Percentiles rank a stretch among this genome's conserved stretches.
phyloP scores from a whole-genome alignment of 768 basidiomycete species.

The Baorangia bicolor region DNA sequence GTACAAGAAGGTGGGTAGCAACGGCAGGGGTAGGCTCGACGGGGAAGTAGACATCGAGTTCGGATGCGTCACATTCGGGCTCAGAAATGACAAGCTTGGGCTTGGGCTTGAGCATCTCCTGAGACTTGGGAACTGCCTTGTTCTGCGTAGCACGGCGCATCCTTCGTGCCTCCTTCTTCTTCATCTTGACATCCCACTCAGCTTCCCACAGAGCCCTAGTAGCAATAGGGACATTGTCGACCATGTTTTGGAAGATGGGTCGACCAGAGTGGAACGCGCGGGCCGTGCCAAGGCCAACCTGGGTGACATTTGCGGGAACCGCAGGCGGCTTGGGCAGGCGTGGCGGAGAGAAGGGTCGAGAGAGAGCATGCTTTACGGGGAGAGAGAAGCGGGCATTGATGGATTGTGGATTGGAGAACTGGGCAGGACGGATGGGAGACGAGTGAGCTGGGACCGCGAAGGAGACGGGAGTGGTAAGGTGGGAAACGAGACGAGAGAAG shows the following conservation, averaged over 20 bases:
- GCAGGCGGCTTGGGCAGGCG: slow-evolving; percentile 58
- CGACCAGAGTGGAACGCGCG: slow-evolving; percentile 73
- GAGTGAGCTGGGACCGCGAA: slow-evolving; percentile 9
- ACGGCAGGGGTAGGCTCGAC: slow-evolving; percentile 37
- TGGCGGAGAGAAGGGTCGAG: slow-evolving; percentile 42
- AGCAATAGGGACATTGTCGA: slow-evolving; percentile 77
- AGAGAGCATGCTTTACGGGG: slow-evolving; percentile 52
- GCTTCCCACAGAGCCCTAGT: slow-evolving; percentile 73
- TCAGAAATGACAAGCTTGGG: slow-evolving; percentile 4
- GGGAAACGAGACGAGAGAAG: slow-evolving; percentile 53
- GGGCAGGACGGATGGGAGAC: slow-evolving; percentile 13
- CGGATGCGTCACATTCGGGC: slow-evolving; percentile 30
- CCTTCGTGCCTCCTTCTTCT: slow-evolving; percentile 39
- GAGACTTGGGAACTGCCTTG: slow-evolving; percentile 18
- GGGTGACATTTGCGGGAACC: slow-evolving; percentile 51
- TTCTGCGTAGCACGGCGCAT: slow-evolving; percentile 24
- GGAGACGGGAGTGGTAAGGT: slow-evolving; percentile 53
- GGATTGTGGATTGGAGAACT: slow-evolving; percentile 23
- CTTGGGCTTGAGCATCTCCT: slow-evolving; percentile 31
- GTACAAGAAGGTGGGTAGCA: slow-evolving; percentile 69
- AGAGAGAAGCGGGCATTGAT: slow-evolving; percentile 61
- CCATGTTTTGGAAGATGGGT: slow-evolving; percentile 77
- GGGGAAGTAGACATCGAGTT: slow-evolving; percentile 66
- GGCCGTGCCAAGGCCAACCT: slow-evolving; percentile 75
- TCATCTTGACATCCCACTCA: slow-evolving; percentile 61